phyloP scores from a whole-genome alignment of 371 early-diverging fungal species.

The Apophysomyces sp. region DNA sequence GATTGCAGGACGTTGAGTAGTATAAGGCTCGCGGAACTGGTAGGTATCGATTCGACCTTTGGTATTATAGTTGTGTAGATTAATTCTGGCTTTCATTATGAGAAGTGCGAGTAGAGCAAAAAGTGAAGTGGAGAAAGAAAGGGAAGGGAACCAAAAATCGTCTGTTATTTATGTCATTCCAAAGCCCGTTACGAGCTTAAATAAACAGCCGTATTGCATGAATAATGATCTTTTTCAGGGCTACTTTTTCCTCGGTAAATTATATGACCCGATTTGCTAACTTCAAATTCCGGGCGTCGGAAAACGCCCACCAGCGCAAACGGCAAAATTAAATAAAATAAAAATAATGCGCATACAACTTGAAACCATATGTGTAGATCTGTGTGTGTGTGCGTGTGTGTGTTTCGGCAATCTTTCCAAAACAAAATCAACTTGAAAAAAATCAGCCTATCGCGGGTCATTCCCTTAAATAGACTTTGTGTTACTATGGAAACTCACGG shows the following conservation, averaged over 20 bases:
- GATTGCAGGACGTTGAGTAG: not conserved
- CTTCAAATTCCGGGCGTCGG: not conserved
- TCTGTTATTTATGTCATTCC: not conserved
- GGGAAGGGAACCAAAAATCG: not conserved
- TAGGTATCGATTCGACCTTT: conserved; percentile 16
- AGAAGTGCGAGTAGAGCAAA: not conserved
- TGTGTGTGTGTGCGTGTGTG: not conserved
- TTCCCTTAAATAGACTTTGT: not conserved
- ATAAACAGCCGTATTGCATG: conserved; percentile 3
- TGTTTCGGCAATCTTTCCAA: not conserved
- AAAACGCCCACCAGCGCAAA: not conserved
- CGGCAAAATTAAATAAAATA: not conserved
- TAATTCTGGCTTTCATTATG: conserved; percentile 15
- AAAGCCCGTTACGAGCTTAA: not conserved
- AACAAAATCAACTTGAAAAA: not conserved
- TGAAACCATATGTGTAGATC: not conserved
- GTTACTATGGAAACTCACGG: not conserved
- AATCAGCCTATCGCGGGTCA: conserved; percentile 1
- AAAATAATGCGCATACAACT: not conserved
- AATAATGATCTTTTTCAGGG: not conserved
- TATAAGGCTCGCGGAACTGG: conserved; percentile 5
- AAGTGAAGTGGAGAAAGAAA: conserved; percentile 3
- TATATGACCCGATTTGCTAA: not conserved
- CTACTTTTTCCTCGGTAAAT: not conserved
- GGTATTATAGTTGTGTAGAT: conserved; percentile 6